Percentiles rank a stretch among this genome's conserved stretches.
Evolutionary conservation across 2,329 filamentous ascomycete genomes (phyloP).

Genomic region (Talaromyces sp.): DNA sequence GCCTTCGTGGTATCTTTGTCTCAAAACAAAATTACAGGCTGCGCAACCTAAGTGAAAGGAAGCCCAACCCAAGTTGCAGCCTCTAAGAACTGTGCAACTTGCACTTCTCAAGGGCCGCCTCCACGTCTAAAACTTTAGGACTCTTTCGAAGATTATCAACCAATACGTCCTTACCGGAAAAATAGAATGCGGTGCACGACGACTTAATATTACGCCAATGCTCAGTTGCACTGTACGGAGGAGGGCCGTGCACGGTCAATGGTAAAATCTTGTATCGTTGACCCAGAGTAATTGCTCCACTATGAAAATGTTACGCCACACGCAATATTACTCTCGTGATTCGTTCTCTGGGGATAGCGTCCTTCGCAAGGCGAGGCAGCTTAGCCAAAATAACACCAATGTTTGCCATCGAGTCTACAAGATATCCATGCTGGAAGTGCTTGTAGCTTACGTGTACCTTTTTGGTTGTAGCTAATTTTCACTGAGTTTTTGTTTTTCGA

Average conservation of each 20-base stretch:
- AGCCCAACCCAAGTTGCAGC: neutral
- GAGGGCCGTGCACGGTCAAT: neutral
- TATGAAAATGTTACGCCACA: neutral
- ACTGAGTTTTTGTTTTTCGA: neutral
- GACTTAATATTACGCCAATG: neutral
- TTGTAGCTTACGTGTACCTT: conserved; percentile 32
- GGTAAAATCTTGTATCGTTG: neutral
- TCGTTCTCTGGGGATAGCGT: neutral
- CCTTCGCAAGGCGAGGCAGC: neutral
- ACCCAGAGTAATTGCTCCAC: neutral
- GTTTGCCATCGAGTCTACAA: conserved; percentile 31
- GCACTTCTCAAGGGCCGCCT: neutral
- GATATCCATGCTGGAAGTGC: conserved; percentile 56
- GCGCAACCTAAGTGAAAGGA: neutral
- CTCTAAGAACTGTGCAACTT: neutral
- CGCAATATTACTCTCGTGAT: neutral
- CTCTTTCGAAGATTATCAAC: neutral
- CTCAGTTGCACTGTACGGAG: neutral
- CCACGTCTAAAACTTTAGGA: neutral
- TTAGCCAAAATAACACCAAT: neutral
- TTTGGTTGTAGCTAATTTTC: too few relatives aligned
- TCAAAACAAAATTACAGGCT: neutral
- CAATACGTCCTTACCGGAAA: too few relatives aligned
- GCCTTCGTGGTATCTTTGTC: neutral
- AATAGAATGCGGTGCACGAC: conserved; percentile 3